Evolutionary conservation across 257 asterid genomes (phyloP).

Genomic region (Petunia secreta): DNA sequence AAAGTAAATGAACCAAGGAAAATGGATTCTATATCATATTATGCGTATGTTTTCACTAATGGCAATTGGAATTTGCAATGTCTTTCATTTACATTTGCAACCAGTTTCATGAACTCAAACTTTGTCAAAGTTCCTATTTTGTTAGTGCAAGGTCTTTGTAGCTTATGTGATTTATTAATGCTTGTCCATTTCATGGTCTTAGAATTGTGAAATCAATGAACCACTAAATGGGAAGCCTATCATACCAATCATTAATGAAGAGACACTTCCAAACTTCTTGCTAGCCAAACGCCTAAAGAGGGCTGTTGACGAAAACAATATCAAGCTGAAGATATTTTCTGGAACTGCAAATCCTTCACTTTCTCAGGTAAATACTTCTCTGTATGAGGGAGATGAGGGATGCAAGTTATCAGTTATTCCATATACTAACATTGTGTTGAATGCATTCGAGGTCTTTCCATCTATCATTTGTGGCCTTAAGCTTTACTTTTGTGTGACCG

Average conservation of each 20-base stretch:
- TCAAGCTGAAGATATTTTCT: conserved; percentile 73
- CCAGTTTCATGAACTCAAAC: neutral
- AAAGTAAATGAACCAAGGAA: neutral
- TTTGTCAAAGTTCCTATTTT: neutral
- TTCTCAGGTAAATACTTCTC: conserved; percentile 60
- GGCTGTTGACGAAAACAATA: conserved; percentile 39
- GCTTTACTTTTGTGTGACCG: neutral
- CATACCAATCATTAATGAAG: conserved; percentile 72
- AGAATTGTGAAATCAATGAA: conserved; percentile 70
- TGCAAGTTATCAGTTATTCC: neutral
- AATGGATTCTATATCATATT: conserved; percentile 12
- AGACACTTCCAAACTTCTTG: conserved; percentile 56
- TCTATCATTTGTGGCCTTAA: neutral
- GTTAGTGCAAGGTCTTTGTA: conserved; percentile 2
- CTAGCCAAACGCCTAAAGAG: conserved; percentile 59
- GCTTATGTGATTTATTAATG: neutral
- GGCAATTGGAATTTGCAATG: conserved; percentile 1
- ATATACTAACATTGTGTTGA: neutral
- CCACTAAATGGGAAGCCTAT: conserved; percentile 72
- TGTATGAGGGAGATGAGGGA: conserved; percentile 3
- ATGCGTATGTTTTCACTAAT: neutral
- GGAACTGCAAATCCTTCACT: conserved; percentile 71
- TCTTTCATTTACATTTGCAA: neutral
- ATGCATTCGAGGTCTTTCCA: conserved; percentile 12
- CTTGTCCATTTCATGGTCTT: conserved; percentile 25